Evolutionary conservation across 2,329 filamentous ascomycete genomes (phyloP), one percentile per base, ranked within the genome.

Genomic region (Fusarium bulbicola): DNA sequence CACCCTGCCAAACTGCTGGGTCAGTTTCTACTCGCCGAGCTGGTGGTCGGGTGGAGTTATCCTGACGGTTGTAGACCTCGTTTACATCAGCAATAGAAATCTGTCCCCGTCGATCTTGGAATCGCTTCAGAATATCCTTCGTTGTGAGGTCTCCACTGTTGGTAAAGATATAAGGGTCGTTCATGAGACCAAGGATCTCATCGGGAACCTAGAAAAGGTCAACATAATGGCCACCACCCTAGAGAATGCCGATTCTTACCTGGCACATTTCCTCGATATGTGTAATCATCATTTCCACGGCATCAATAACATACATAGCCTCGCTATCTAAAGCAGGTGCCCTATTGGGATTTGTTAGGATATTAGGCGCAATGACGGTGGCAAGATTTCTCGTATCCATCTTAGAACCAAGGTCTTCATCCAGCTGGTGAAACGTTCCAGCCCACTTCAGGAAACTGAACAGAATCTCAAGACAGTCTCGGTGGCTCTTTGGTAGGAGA

Each of bases 361-460:
- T 94, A 78, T 99, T 99, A 0, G 96, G 96, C 10, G 95, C 95
- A 82, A 99, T 98, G 72, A 99, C 96, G 7, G 97, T 98, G 7
- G 96, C 94, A 72, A 99, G 88, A 79, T 99, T 99, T 85, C 97
- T 95, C 59, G 97, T 93, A 81, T 99, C 96, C 96, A 99, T 99
- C 87, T 98, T 98, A 76, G 95, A 98, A 32, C 96, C 96, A 28
- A 93, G 93, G 80, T 99, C 96, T 79, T 99, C 96, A 77, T 99
- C 96, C 20, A 99, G 92, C 79, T 98, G 95, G 71, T 97, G 95
- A 85, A 99, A 99, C 4, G 95, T 97, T 9, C 95, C 95, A 10
- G 95, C 94, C 95, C 96, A 99, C 79, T 97, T 97, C 52, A 99
- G 87, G 87, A 99, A 99, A 57, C 92, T 93, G 84, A 98, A 98